Evolutionary conservation across 192 early-diverging fungal genomes (phyloP).

Genomic region (Backusella circina): DNA sequence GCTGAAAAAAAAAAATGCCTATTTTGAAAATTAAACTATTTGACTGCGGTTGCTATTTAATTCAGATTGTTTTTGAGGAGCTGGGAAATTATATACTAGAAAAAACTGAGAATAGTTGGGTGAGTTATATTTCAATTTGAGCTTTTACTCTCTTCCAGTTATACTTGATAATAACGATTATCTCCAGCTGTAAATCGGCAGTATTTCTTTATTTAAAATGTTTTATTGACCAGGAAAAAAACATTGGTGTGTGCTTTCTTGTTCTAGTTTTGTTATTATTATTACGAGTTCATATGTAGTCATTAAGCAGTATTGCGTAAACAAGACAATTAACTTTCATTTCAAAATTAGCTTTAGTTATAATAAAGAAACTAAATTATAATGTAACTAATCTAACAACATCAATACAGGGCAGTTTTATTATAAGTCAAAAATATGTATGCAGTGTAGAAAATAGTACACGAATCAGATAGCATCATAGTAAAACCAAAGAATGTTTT

Average conservation of each 20-base stretch:
- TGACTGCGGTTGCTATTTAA: conserved; percentile 1
- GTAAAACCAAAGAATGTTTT: not conserved
- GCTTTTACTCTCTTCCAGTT: not conserved
- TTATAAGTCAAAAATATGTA: not conserved
- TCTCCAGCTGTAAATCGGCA: not conserved
- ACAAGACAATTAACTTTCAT: not conserved
- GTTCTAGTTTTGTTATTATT: not conserved
- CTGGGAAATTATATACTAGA: not conserved
- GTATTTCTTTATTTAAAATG: not conserved
- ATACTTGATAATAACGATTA: not conserved
- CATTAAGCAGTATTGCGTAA: not conserved
- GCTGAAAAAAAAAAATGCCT: not conserved
- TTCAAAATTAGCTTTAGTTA: not conserved
- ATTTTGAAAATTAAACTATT: not conserved
- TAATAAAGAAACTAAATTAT: not conserved
- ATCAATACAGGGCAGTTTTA: not conserved
- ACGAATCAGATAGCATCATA: not conserved
- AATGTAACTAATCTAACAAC: not conserved
- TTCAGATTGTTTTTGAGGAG: not conserved
- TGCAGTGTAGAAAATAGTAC: not conserved
- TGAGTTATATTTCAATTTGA: not conserved
- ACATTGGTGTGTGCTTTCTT: not conserved
- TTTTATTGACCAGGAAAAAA: not conserved
- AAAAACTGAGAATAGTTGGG: not conserved
- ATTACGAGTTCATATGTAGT: not conserved